Evolutionary conservation across 2,329 filamentous ascomycete species (phyloP).

Genomic region (Monosporascus sp.): DNA sequence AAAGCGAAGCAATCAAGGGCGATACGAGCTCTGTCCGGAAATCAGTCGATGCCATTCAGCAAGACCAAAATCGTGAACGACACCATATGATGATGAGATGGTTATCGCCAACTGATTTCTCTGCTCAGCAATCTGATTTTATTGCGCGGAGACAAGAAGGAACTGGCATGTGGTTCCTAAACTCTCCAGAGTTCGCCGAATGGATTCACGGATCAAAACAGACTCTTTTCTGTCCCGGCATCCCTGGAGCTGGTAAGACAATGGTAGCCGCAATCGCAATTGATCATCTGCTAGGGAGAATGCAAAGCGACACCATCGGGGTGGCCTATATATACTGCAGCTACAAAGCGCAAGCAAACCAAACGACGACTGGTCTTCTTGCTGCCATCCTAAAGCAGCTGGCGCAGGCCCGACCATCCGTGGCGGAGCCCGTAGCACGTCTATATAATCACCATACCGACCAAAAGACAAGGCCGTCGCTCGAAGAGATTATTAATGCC

Average conservation of each 20-base stretch:
- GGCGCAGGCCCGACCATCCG: conserved; percentile 5
- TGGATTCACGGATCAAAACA: conserved; percentile 12
- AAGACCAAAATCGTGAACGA: no score
- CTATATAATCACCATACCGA: conserved; percentile 21
- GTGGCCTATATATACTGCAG: conserved; percentile 45
- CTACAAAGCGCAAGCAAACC: conserved; percentile 32
- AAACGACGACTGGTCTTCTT: conserved; percentile 29
- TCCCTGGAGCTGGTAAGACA: conserved; percentile 46
- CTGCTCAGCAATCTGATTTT: conserved; percentile 34
- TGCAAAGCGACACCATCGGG: conserved; percentile 16
- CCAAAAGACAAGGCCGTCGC: conserved; percentile 15
- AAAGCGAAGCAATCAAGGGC: no score
- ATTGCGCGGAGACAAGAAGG: conserved; percentile 29
- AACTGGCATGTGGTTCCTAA: conserved; percentile 25
- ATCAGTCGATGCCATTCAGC: no score
- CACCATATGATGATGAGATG: no score
- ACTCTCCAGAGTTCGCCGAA: conserved; percentile 4
- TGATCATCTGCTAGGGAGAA: conserved; percentile 21
- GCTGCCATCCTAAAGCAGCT: conserved; percentile 35
- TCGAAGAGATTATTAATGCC: conserved; percentile 12
- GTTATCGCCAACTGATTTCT: no score
- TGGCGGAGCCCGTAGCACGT: conserved; percentile 19
- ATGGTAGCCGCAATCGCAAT: conserved; percentile 38
- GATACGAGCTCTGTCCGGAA: no score
- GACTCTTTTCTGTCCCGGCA: conserved; percentile 42